Conservation (phyloP, 108 stramenopile species). For the Conticribra weissflogii region DNA sequence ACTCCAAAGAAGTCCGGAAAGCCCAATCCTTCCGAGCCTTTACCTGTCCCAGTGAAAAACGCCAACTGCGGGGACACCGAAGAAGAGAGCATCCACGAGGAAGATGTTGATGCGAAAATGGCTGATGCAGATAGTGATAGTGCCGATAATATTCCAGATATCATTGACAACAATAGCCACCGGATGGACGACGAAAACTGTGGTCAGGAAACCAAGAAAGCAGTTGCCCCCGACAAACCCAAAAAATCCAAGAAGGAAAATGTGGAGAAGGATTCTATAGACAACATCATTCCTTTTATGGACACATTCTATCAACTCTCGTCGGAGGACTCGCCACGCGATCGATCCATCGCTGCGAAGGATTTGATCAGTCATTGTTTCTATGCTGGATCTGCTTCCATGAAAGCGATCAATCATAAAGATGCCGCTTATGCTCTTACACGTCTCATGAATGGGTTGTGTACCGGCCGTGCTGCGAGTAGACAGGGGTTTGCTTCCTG, state of each 20-base stretch:
- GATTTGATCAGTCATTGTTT: slow-evolving; percentile 76
- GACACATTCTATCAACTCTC: slow-evolving; percentile 82
- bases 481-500: slow-evolving; percentile 87
- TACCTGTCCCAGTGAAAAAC: neutral
- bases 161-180: slow-evolving; percentile 26
- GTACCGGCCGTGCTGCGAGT: slow-evolving; percentile 82
- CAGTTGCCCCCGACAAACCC: slow-evolving; percentile 12
- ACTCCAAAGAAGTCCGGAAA: neutral
- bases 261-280: slow-evolving; percentile 17
- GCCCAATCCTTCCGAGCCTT: neutral
- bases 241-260: slow-evolving; percentile 7
- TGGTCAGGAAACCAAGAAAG: slow-evolving; percentile 16
- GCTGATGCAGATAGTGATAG: slow-evolving; percentile 38
- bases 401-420: slow-evolving; percentile 49
- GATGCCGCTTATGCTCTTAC: slow-evolving; percentile 83
- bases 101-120: slow-evolving; percentile 19
- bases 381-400: slow-evolving; percentile 27
- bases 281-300: slow-evolving; percentile 56
- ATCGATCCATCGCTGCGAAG: slow-evolving; percentile 71
- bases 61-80: slow-evolving; percentile 21
- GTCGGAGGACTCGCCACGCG: slow-evolving; percentile 54
- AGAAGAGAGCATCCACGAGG: slow-evolving; percentile 42
- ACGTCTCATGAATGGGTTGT: slow-evolving; percentile 81
- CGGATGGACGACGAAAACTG: slow-evolving; percentile 27
- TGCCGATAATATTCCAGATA: slow-evolving; percentile 39